phyloP scores from a whole-genome alignment of 305 asterid species.

The Fraxinus xanthoxyloides region DNA sequence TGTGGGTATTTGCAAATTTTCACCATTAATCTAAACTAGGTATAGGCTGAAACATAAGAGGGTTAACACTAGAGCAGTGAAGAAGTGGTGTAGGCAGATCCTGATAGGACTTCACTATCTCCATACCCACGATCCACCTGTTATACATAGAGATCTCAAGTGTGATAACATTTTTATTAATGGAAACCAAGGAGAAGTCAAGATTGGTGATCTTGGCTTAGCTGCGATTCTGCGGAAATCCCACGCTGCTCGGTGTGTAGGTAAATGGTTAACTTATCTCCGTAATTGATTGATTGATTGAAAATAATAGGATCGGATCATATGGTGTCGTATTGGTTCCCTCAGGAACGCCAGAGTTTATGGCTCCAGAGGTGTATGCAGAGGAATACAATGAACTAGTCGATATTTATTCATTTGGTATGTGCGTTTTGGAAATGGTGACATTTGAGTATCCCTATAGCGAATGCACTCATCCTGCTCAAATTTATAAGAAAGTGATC shows the following conservation, averaged over 20 bases:
- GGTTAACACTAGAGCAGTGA: conserved; percentile 79
- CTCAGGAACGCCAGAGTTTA: too few relatives aligned
- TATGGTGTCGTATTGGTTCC: too few relatives aligned
- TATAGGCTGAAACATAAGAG: conserved; percentile 71
- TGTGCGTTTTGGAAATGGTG: conserved; percentile 87
- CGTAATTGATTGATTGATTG: too few relatives aligned
- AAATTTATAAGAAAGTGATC: conserved; percentile 79
- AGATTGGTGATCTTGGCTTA: too few relatives aligned
- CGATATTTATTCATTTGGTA: conserved; percentile 81
- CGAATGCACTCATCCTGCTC: conserved; percentile 86
- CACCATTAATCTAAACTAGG: conserved; percentile 32
- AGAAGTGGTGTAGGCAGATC: conserved; percentile 88
- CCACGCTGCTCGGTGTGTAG: too few relatives aligned
- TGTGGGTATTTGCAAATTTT: background rate
- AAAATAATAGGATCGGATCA: too few relatives aligned
- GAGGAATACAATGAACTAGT: conserved; percentile 88
- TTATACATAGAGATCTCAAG: conserved; percentile 82
- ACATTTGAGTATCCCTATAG: conserved; percentile 86
- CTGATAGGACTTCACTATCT: conserved; percentile 77
- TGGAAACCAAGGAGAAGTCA: conserved; percentile 85
- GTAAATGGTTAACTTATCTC: too few relatives aligned
- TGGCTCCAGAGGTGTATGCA: conserved; percentile 74
- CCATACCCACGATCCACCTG: conserved; percentile 85
- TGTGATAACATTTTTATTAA: conserved; percentile 79
- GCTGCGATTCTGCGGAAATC: too few relatives aligned